These are phyloP conservation scores for Penicillium frequentans DNA, from an alignment of 2,329 filamentous ascomycete genomes.

Conservation along the genomic window DNA sequence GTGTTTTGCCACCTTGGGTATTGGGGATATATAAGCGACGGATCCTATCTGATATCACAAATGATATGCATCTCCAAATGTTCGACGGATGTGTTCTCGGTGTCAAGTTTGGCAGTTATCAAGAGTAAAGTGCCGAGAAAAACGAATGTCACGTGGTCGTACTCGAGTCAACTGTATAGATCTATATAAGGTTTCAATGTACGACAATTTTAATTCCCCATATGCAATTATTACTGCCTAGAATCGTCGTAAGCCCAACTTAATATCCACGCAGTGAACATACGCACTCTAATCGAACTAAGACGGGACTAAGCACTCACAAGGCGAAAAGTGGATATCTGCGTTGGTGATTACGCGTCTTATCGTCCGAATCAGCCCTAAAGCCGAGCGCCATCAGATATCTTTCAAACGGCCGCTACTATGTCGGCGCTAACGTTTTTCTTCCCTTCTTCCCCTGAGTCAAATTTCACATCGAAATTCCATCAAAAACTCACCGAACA, in stretches of 20 bases:
- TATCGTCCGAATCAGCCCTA: not conserved
- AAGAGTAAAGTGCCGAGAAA: too few species aligned
- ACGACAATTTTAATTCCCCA: not conserved
- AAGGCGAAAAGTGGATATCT: not conserved
- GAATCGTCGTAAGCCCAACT: not conserved
- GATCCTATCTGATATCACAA: too few species aligned
- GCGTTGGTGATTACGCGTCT: slow-evolving; percentile 3
- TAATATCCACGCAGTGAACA: not conserved
- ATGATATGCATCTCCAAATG: too few species aligned
- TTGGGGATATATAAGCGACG: too few species aligned
- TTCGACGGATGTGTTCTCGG: too few species aligned
- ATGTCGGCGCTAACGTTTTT: not conserved
- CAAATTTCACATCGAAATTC: not conserved
- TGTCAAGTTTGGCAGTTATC: too few species aligned
- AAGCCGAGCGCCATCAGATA: not conserved
- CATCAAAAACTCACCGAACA: too few species aligned
- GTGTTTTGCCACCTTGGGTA: too few species aligned
- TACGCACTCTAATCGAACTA: not conserved
- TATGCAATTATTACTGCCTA: not conserved
- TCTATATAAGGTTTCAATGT: not conserved
- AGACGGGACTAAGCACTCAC: not conserved
- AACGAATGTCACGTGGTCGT: too few species aligned
- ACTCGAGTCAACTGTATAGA: too few species aligned
- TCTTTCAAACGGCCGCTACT: not conserved
- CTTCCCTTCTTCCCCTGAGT: not conserved